These are phyloP conservation scores for Sorghum bicolor DNA, from an alignment of 176 grass and related monocot genomes.

Conservation along the genomic window DNA sequence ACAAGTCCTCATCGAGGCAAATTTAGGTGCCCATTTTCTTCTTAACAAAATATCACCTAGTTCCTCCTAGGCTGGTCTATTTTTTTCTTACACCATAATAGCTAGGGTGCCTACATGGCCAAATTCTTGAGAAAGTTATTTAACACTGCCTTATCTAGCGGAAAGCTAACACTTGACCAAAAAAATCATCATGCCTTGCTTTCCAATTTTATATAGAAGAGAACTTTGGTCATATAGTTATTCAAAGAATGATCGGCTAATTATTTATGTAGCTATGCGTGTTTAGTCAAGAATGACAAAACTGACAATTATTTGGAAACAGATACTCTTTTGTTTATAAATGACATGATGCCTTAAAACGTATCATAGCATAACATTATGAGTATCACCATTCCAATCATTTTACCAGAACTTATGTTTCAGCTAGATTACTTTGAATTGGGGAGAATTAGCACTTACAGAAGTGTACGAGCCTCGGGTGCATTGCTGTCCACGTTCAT, in stretches of 20 bases:
- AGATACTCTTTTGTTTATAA: neutral
- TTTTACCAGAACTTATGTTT: neutral
- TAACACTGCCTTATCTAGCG: neutral
- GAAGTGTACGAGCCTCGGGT: neutral
- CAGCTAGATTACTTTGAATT: neutral
- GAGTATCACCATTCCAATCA: neutral
- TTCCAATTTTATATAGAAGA: neutral
- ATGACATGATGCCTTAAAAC: neutral
- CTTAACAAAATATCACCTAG: too few relatives aligned
- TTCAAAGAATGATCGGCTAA: neutral
- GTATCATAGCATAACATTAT: neutral
- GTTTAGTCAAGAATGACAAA: neutral
- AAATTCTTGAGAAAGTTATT: neutral
- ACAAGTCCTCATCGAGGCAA: too few relatives aligned
- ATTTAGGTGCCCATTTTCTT: too few relatives aligned
- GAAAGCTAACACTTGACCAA: neutral
- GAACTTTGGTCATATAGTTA: neutral
- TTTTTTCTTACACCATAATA: neutral
- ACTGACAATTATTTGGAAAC: neutral
- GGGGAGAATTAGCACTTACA: neutral
- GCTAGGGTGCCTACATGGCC: neutral
- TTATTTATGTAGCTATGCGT: neutral
- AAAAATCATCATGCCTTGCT: neutral
- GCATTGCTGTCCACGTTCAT: neutral
- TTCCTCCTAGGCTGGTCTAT: too few relatives aligned